Evolutionary conservation across 768 basidiomycete species (phyloP).

Genomic region (Leccinum variicolor): DNA sequence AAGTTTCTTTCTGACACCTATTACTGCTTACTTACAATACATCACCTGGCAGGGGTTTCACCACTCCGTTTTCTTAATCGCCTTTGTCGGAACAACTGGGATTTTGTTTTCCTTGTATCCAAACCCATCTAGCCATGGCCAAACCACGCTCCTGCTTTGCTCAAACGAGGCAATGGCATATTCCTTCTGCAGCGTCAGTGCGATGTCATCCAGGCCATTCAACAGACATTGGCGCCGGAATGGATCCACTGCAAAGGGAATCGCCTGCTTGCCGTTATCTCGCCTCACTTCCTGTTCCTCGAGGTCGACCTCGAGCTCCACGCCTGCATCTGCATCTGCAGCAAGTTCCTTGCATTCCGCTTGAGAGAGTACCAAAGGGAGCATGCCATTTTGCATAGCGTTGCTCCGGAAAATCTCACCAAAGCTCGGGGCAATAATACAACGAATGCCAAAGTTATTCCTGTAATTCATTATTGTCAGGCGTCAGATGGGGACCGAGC

Average conservation of each 20-base stretch:
- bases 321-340: slow-evolving; percentile 70
- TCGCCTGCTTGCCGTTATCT: slow-evolving; percentile 63
- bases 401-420: slow-evolving; percentile 91
- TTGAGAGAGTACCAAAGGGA: slow-evolving; percentile 69
- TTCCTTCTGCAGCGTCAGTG: slow-evolving; percentile 83
- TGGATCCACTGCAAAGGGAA: slow-evolving; percentile 78
- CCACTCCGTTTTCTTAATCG: slow-evolving; percentile 66
- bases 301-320: slow-evolving; percentile 81
- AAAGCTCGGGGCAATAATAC: slow-evolving; percentile 84
- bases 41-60: slow-evolving; percentile 30
- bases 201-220: slow-evolving; percentile 97
- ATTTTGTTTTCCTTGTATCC: slow-evolving; percentile 84
- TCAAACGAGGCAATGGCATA: slow-evolving; percentile 78
- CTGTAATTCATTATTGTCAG: slow-evolving; percentile 30
- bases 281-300: slow-evolving; percentile 78
- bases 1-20: background rate
- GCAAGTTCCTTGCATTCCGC: slow-evolving; percentile 70
- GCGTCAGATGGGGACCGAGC: background rate
- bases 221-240: slow-evolving; percentile 93
- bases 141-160: slow-evolving; percentile 64
- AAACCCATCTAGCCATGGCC: slow-evolving; percentile 98
- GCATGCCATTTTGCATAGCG: slow-evolving; percentile 92
- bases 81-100: slow-evolving; percentile 44
- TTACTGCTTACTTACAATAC: background rate
- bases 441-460: slow-evolving; percentile 88